Percentiles rank a stretch among this genome's conserved stretches.
Evolutionary conservation across 306 rosid species (phyloP).

Genomic region (Luffa acutangula): DNA sequence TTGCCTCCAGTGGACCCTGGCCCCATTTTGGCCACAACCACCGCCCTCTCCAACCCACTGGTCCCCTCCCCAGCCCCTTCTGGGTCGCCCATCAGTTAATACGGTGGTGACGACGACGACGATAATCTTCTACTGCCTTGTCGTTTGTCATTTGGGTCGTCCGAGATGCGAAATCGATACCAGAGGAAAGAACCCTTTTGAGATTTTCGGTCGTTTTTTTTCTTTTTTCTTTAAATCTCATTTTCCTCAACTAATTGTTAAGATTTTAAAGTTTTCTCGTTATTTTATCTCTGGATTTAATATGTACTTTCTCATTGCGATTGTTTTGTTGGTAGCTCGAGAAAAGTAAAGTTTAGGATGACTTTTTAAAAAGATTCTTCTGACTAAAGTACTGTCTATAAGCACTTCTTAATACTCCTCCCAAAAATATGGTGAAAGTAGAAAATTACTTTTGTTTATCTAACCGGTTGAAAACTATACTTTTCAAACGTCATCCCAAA

Average conservation of each 20-base stretch:
- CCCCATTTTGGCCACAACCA: slow-evolving; percentile 22
- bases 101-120: neutral
- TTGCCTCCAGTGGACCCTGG: slow-evolving; percentile 25
- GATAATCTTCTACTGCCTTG: neutral
- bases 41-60: slow-evolving; percentile 28
- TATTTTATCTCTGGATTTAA: too few species aligned
- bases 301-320: too few species aligned
- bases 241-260: too few species aligned
- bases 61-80: slow-evolving; percentile 11
- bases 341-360: neutral
- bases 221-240: too few species aligned
- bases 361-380: too few species aligned
- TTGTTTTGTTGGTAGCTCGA: neutral
- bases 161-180: neutral
- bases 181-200: neutral
- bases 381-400: too few species aligned
- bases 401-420: too few species aligned
- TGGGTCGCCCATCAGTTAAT: neutral
- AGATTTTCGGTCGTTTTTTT: too few species aligned
- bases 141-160: neutral
- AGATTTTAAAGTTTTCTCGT: too few species aligned
- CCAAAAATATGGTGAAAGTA: too few species aligned
- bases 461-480: neutral
- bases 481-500: too few species aligned
- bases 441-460: neutral